These are phyloP conservation scores for Circinella umbellata DNA, from an alignment of 371 early-diverging fungal species.

Conservation along the genomic window DNA sequence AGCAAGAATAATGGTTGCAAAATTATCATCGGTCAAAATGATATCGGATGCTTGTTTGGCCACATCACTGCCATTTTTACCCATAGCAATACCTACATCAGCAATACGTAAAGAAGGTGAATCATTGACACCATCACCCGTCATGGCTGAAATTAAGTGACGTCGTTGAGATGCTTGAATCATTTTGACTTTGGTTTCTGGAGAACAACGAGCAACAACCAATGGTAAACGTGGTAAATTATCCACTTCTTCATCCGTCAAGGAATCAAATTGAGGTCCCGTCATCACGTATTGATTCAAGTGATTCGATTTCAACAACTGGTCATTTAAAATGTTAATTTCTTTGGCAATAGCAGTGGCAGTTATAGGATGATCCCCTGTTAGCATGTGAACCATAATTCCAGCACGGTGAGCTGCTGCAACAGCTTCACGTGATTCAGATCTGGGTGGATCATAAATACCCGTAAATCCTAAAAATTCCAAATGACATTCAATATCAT, in stretches of 20 bases:
- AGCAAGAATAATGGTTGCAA: conserved; percentile 84
- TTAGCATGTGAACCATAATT: conserved; percentile 91
- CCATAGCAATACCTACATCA: conserved; percentile 94
- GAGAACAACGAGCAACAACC: conserved; percentile 93
- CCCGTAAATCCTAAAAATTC: conserved; percentile 87
- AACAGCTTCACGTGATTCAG: conserved; percentile 74
- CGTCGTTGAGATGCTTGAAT: conserved; percentile 89
- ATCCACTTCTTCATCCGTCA: conserved; percentile 83
- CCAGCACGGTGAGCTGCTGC: conserved; percentile 86
- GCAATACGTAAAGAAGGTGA: conserved; percentile 90
- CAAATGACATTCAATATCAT: conserved; percentile 67
- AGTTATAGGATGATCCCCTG: conserved; percentile 90
- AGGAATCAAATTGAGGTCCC: conserved; percentile 78
- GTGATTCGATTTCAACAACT: conserved; percentile 38
- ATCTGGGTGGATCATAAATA: conserved; percentile 90
- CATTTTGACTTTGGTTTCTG: conserved; percentile 97
- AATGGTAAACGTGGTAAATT: conserved; percentile 78
- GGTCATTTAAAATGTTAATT: conserved; percentile 75
- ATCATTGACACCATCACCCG: conserved; percentile 95
- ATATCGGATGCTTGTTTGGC: conserved; percentile 93
- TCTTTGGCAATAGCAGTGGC: conserved; percentile 90
- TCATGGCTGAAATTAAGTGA: conserved; percentile 74
- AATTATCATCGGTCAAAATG: conserved; percentile 86
- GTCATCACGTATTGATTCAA: conserved; percentile 73
- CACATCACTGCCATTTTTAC: conserved; percentile 89